These are phyloP conservation scores for Toxicodendron radicans DNA, from an alignment of 345 rosid genomes.

Conservation along the genomic window DNA sequence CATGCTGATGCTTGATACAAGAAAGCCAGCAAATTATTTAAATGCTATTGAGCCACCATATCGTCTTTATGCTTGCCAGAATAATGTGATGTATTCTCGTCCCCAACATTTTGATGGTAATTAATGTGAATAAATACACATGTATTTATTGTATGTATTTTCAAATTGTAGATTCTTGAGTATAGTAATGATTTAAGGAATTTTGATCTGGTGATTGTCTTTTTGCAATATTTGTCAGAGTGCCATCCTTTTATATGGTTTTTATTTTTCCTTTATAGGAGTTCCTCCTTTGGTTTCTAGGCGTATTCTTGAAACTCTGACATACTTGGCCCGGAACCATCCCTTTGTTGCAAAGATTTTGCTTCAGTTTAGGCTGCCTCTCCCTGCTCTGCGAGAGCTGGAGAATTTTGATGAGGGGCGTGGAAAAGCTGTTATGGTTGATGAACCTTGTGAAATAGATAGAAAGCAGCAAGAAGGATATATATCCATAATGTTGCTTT, in stretches of 20 bases:
- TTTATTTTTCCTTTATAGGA: slow-evolving; percentile 43
- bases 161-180: slow-evolving; percentile 6
- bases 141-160: background rate
- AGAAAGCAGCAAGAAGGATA: slow-evolving; percentile 40
- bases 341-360: slow-evolving; percentile 74
- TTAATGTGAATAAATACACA: background rate
- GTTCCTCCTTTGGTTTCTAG: slow-evolving; percentile 92
- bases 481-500: slow-evolving; percentile 68
- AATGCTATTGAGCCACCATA: slow-evolving; percentile 61
- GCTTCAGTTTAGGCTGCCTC: slow-evolving; percentile 64
- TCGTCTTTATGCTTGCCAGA: slow-evolving; percentile 93
- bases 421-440: slow-evolving; percentile 71
- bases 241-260: background rate
- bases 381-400: slow-evolving; percentile 39
- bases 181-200: background rate
- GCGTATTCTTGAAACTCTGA: slow-evolving; percentile 84
- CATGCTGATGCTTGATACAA: slow-evolving; percentile 79
- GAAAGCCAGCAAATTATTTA: slow-evolving; percentile 44
- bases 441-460: slow-evolving; percentile 45
- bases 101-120: slow-evolving; percentile 89
- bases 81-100: slow-evolving; percentile 87
- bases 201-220: background rate
- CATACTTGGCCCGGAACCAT: slow-evolving; percentile 86
- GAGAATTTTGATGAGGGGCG: slow-evolving; percentile 44
- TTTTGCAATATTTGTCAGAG: background rate